Evolutionary conservation across 768 basidiomycete genomes (phyloP).

Genomic region (Hygrocybe coccinea): DNA sequence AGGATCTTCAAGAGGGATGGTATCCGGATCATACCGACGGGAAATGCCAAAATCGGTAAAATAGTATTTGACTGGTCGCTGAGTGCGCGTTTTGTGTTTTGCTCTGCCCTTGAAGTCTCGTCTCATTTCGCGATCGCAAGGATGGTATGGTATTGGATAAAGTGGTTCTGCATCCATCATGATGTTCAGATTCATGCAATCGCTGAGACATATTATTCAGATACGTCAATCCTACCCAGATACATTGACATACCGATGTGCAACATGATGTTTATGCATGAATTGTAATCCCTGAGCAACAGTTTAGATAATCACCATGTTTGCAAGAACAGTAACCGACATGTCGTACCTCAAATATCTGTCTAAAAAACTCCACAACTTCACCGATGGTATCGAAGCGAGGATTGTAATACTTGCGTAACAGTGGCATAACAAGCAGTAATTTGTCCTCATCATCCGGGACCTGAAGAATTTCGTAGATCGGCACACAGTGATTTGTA

Average conservation of each 20-base stretch:
- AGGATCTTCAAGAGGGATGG: slow-evolving; percentile 22
- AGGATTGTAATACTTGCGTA: slow-evolving; percentile 13
- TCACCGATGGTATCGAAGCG: slow-evolving; percentile 31
- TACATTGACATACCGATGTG: slow-evolving; percentile 29
- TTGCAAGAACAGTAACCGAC: neutral
- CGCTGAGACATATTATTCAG: neutral
- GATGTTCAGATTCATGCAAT: slow-evolving; percentile 18
- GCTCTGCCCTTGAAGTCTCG: slow-evolving; percentile 15
- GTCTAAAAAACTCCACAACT: slow-evolving; percentile 28
- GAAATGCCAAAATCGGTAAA: slow-evolving; percentile 39
- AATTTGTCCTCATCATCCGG: slow-evolving; percentile 13
- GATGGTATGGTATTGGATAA: slow-evolving; percentile 26
- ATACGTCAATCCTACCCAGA: neutral
- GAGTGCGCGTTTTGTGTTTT: slow-evolving; percentile 24
- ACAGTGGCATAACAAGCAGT: slow-evolving; percentile 22
- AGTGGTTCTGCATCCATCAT: slow-evolving; percentile 32
- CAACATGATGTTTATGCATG: slow-evolving; percentile 32
- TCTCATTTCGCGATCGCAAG: slow-evolving; percentile 14
- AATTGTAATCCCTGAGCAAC: slow-evolving; percentile 31
- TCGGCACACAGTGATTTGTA: slow-evolving; percentile 29
- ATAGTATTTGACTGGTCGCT: slow-evolving; percentile 31
- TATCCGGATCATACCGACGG: slow-evolving; percentile 22
- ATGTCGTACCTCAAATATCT: slow-evolving; percentile 27
- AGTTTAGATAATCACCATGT: neutral
- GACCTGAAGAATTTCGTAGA: slow-evolving; percentile 20